Evolutionary conservation across 2,329 filamentous ascomycete genomes (phyloP).

Genomic region (Aspergillus sp.): DNA sequence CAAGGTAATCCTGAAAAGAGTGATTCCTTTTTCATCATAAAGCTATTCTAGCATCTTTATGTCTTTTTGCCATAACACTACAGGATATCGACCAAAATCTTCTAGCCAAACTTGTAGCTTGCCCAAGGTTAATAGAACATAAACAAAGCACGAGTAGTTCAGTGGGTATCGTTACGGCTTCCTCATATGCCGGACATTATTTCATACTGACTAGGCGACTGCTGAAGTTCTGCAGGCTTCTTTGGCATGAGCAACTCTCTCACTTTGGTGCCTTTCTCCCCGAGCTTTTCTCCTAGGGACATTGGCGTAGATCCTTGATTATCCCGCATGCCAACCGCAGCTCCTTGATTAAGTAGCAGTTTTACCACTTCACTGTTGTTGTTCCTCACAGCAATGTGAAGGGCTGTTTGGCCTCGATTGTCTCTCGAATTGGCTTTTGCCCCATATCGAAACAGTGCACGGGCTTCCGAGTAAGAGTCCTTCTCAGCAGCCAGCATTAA

Average conservation of each 20-base stretch:
- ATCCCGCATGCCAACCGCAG: background rate
- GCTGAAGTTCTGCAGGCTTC: too few species aligned
- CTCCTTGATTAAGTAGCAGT: background rate
- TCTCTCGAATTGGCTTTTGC: background rate
- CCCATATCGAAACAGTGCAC: background rate
- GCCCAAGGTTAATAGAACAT: too few species aligned
- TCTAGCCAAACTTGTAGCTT: too few species aligned
- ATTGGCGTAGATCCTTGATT: background rate
- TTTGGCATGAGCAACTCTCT: background rate
- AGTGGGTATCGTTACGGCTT: too few species aligned
- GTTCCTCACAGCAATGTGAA: background rate
- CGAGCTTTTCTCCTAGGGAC: background rate
- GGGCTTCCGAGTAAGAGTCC: background rate
- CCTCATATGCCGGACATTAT: too few species aligned
- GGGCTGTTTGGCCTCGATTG: background rate
- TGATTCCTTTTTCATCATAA: too few species aligned
- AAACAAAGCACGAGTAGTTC: too few species aligned
- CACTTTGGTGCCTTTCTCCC: background rate
- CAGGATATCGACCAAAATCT: too few species aligned
- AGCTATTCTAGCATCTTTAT: too few species aligned
- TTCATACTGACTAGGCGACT: too few species aligned
- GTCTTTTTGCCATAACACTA: too few species aligned
- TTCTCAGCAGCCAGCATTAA: background rate
- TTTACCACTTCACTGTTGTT: background rate
- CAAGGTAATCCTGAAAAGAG: too few species aligned